Base-by-base conservation (phyloP, 192 early-diverging fungal genomes). In the Haplosporangium gracile region DNA sequence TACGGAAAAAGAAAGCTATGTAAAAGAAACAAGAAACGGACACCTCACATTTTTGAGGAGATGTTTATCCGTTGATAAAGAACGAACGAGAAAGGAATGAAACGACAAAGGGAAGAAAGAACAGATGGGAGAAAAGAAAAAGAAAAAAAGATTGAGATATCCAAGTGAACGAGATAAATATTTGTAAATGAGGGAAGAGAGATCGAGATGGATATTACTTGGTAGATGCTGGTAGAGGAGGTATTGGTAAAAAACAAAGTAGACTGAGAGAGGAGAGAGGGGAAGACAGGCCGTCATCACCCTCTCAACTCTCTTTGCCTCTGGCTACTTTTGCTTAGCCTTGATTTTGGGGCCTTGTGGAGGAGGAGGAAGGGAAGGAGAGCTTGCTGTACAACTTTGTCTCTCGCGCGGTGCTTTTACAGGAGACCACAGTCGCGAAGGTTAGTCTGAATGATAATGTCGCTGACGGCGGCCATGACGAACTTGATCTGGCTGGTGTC, bases 401-500 rank as follows among this genome's bases (percentile, higher is more conserved):
- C 60, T 65, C 26, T 11, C 60, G 26, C n/a, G 13, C 7, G 4
- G 60, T 32, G 11, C 53, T 29, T 80, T 94, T 92, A 97, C 80
- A 97, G 82, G 70, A 97, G 82, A 74, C 95, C 96, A 82, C 92
- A 92, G 82, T 95, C 93, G 65, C 95, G 92, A 38, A 97, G 84
- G 89, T 97, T 97, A 65, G 90, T 91, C 81, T 96, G 96, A 75
- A 97, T 96, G 88, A 97, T 94, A 81, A 97, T 96, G 84, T 96
- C 95, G 81, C 95, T 97, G 76, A 97, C 94, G n/a, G 95, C 95
- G 11, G 95, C 93, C 96, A 97, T 97, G 78, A 97, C 96, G 84
- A 97, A 97, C 85, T 93, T 94, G 72, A 97, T 96, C 89, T 97
- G 96, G 70, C 90, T 92, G 9, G 96, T 97, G 85, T 97, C 96